These are phyloP conservation scores for Stachybotrys chartarum DNA, from an alignment of 2,329 filamentous ascomycete species.

Conservation along the genomic window DNA sequence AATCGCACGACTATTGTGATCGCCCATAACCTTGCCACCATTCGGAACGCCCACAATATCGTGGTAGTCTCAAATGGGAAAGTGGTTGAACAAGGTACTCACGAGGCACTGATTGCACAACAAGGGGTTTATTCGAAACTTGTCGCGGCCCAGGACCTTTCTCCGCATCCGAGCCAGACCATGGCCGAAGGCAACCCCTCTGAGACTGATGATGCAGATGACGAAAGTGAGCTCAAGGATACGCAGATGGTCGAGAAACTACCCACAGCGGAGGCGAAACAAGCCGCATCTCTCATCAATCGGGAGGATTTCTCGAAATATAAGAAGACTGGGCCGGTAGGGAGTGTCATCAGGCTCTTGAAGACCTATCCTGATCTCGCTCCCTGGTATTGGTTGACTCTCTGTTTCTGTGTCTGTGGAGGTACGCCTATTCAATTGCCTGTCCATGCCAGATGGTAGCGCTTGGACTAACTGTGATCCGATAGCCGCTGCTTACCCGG, in stretches of 20 bases:
- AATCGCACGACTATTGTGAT: constrained; percentile 55
- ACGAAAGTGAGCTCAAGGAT: neutral
- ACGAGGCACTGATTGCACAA: constrained; percentile 38
- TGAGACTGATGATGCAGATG: neutral
- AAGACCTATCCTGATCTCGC: neutral
- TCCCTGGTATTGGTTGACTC: neutral
- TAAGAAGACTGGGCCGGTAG: neutral
- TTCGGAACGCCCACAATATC: constrained; percentile 52
- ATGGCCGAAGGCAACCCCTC: neutral
- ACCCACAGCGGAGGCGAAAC: neutral
- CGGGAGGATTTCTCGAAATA: neutral
- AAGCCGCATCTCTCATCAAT: neutral
- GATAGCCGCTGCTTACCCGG: constrained; percentile 29
- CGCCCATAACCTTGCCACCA: constrained; percentile 47
- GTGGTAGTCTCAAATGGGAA: constrained; percentile 49
- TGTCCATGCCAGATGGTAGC: neutral
- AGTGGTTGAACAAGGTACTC: constrained; percentile 49
- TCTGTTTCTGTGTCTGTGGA: constrained; percentile 19
- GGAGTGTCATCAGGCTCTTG: neutral
- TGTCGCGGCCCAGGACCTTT: constrained; percentile 27
- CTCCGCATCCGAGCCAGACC: neutral
- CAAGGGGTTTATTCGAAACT: constrained; percentile 38
- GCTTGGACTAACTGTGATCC: neutral
- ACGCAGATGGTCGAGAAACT: neutral
- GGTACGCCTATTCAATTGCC: constrained; percentile 7